Evolutionary conservation across 2,329 filamentous ascomycete genomes (phyloP), one percentile per base, ranked within the genome.

Genomic region (Tolypocladium ovalisporum): DNA sequence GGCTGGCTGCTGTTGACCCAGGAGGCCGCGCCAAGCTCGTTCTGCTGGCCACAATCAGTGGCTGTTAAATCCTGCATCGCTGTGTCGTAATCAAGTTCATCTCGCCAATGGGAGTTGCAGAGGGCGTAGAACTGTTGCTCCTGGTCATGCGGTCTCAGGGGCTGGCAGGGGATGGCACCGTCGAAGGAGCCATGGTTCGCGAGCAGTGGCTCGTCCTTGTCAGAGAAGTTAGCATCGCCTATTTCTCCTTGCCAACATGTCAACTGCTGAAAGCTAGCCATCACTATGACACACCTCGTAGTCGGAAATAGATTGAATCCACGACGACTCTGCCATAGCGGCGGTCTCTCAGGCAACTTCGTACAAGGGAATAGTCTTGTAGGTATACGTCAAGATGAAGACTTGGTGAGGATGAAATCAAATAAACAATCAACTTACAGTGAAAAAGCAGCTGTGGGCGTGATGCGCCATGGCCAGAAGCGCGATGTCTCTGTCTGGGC

Each of bases 251-350:
- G 10, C 15, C 15, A 27, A n/a, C 1, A 24, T 15, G 10, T 12
- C 22, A 24, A 47, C 17, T 2, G 1, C 24, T 29, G 13, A 8
- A 4, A 2, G 1, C 10, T 2, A 3, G 22, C 22, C 12, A 2
- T 9, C 15, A 7, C 13, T 17, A 15, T 13, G 42, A 49, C 55
- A 6, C 58, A 63, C 62, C 51, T 63, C 60, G 13, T 55, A 57
- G 52, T 63, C 61, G 2, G 59, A 63, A n/a, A 62, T 52, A 15
- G 60, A 60, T 22, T 59, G 63, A 32, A 58, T 57, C 47, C 56
- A 57, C 4, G 39, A 49, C 4, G 17, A 32, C 17, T 17, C 22
- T 32, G 44, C 44, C 44, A 47, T 47, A 19, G 19, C 9, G 24
- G 24, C n/a, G 42, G 4, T 40, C 36, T n/a, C 19, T n/a, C 19